Conservation (phyloP, 176 grass and related monocot species). For the Miscanthus lutarioriparius region DNA sequence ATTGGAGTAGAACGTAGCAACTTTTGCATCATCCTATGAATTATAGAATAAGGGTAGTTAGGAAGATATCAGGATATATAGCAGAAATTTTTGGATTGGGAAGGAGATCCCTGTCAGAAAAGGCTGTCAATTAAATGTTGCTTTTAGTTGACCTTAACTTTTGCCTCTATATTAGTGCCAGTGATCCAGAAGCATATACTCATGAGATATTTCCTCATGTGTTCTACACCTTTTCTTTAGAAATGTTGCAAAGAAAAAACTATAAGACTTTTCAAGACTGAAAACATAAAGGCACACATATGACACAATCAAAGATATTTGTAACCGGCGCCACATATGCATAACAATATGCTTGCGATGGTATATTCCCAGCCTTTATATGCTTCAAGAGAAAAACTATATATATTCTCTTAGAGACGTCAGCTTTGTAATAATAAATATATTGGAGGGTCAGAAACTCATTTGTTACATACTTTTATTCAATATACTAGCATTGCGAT, state of each 20-base stretch:
- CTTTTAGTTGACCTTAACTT: conserved; percentile 27
- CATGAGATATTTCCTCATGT: conserved; percentile 29
- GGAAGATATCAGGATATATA: conserved; percentile 43
- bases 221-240: not conserved
- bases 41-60: conserved; percentile 38
- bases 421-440: not conserved
- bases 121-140: conserved; percentile 5
- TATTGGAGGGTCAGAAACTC: not conserved
- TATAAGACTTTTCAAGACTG: not conserved
- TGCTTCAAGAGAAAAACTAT: not conserved
- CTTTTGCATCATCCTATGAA: conserved; percentile 38
- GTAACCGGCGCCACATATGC: not conserved
- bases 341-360: not conserved
- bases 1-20: conserved; percentile 38
- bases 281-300: not conserved
- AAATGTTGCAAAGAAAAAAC: not conserved
- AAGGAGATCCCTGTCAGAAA: not conserved
- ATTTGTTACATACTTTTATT: not conserved
- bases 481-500: not conserved
- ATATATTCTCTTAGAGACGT: not conserved
- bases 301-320: not conserved
- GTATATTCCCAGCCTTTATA: not conserved
- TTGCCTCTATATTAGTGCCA: not conserved
- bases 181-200: conserved; percentile 15
- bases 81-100: conserved; percentile 2